A percentile compares a stretch with the other conserved stretches of the same genome.
These are phyloP conservation scores for Suhomyces choctaworum DNA, from an alignment of 1,139 yeast genomes.

Conservation along the genomic window DNA sequence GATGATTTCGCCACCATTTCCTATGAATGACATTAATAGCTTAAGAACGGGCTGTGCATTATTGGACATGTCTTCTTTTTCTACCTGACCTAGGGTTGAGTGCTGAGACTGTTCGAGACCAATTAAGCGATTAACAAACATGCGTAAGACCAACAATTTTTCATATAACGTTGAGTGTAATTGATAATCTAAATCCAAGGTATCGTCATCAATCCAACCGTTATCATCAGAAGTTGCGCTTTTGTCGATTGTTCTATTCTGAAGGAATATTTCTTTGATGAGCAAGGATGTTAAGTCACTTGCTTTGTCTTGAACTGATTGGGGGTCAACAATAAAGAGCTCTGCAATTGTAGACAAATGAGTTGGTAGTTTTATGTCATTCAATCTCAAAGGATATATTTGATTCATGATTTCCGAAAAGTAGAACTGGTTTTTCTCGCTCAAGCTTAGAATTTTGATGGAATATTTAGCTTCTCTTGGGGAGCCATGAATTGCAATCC, in stretches of 20 bases:
- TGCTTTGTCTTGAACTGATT: constrained; percentile 52
- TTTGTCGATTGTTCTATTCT: constrained; percentile 38
- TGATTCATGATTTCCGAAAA: constrained; percentile 39
- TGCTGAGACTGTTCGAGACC: constrained; percentile 35
- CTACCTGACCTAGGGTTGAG: constrained; percentile 25
- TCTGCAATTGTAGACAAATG: constrained; percentile 65
- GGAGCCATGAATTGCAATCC: constrained; percentile 52
- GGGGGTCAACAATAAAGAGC: constrained; percentile 53
- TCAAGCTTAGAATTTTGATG: constrained; percentile 55
- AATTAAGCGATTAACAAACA: constrained; percentile 64
- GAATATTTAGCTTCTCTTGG: constrained; percentile 69
- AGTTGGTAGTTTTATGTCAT: constrained; percentile 46
- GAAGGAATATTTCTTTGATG: constrained; percentile 60
- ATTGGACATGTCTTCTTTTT: constrained; percentile 28
- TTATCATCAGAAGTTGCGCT: constrained; percentile 26
- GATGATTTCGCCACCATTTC: constrained; percentile 81
- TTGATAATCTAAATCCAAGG: constrained; percentile 30
- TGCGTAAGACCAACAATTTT: constrained; percentile 56
- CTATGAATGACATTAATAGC: constrained; percentile 63
- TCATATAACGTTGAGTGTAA: constrained; percentile 32
- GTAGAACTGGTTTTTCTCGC: constrained; percentile 41
- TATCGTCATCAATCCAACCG: constrained; percentile 53
- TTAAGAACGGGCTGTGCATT: constrained; percentile 66
- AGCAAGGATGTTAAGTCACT: constrained; percentile 60
- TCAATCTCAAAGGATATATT: constrained; percentile 53